Base-by-base conservation (phyloP, 2,329 filamentous ascomycete species). In the Scleromitrula shiraiana region DNA sequence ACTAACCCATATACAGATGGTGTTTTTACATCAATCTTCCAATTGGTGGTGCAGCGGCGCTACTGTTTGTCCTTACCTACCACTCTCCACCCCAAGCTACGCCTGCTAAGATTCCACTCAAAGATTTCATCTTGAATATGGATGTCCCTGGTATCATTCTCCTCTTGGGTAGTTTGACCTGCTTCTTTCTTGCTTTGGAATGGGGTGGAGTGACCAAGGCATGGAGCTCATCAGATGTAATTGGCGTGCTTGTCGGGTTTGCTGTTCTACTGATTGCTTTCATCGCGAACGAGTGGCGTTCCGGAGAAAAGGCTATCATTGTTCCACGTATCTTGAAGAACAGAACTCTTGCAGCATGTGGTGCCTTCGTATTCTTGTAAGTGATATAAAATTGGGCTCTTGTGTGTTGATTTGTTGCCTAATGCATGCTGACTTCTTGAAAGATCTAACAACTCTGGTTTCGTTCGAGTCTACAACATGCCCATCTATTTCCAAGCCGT, bases 401-500 rank as follows among this genome's bases (percentile, higher is more conserved):
- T 29, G 26, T 29, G 26, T 12, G 26, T 12, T 12, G 12, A 7
- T 29, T 29, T 29, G 26, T 12, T 29, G 26, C 26, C 26, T 29
- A 12, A 29, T 12, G 26, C 26, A 29, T 29, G 12, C 26, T 29
- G 12, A 29, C 26, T 12, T 29, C 26, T 12, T 29, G 26, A 29
- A 29, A 29, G 26, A 12, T 29, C 26, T 12, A 29, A 29, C 26
- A 29, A 29, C 26, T 29, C 26, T 12, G 26, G 26, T 29, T 29
- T 29, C 26, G 26, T 29, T 12, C 26, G 26, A 69, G 70, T 51
- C 57, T 73, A 41, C 27, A 36, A 37, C 38, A 29, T 48, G 20
- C 70, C 71, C 7, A 62, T 73, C 48, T 74, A 70, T 64, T 72
- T 75, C 58, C 69, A 75, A 61, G 64, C 66, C 35, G 64, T 74